Base-by-base conservation (phyloP, 2,329 filamentous ascomycete species). In the Venturia aucupariae region DNA sequence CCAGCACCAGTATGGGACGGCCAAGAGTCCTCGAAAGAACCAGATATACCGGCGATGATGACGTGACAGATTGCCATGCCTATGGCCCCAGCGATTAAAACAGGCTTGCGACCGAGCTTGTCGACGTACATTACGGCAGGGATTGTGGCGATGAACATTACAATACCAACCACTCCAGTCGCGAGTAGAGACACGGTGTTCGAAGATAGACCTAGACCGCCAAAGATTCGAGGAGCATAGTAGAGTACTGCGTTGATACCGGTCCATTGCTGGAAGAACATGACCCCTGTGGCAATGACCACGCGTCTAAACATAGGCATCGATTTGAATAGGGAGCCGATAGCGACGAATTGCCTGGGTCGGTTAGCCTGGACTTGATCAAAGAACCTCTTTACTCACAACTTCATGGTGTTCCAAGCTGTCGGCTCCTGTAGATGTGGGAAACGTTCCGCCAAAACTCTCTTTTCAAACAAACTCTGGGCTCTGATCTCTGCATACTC, bases 401-500 rank as follows among this genome's bases (percentile, higher is more conserved):
- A 70, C 65, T 76, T 75, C 64, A 73, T 66, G n/a, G 76, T 81
- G 72, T 88, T 87, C 83, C 80, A 82, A 0, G 78, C 75, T 0
- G 84, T 88, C 61, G 80, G 79, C 65, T 86, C 80, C 2, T 80
- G 77, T 17, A 89, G 77, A 41, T 87, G 78, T 0, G 89, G 89
- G 73, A 89, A 91, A 30, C 86, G 80, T 67, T 88, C 86, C 0
- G 83, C 82, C 11, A 87, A 80, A 0, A 84, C 85, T 41, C 85
- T 83, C 75, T 92, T 90, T 75, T 93, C 89, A 68, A 93, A 94
- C 22, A 89, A 74, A 0, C 85, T 87, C 72, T 91, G 87, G 0
- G 89, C 88, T 73, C 90, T 90, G 76, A 93, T 92, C 72, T 93
- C 90, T n/a, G 91, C 82, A 71, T 88, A 91, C 70, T 93, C 90